A percentile compares a stretch with the other conserved stretches of the same genome.
Evolutionary conservation across 2,329 filamentous ascomycete genomes (phyloP).

Genomic region (Fusarium acutatum): DNA sequence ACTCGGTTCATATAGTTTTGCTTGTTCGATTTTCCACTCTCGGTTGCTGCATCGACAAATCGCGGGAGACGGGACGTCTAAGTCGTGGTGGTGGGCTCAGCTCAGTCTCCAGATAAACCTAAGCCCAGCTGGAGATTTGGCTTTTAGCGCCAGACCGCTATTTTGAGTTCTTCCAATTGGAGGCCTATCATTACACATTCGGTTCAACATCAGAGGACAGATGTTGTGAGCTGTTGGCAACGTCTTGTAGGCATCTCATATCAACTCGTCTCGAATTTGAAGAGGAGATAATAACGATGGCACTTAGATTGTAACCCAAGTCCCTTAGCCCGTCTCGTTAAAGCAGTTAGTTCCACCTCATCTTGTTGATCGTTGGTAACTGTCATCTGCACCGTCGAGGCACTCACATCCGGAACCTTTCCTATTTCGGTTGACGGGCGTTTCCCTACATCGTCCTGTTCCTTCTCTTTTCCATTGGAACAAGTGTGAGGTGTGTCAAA

Average conservation of each 20-base stretch:
- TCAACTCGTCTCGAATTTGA: background rate
- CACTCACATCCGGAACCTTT: slow-evolving; percentile 28
- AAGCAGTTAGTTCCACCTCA: slow-evolving; percentile 24
- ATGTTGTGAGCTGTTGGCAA: background rate
- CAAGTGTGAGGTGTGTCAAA: slow-evolving; percentile 29
- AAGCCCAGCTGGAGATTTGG: background rate
- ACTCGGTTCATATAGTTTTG: slow-evolving; percentile 2
- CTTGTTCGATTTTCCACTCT: slow-evolving; percentile 20
- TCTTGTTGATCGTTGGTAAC: slow-evolving; percentile 33
- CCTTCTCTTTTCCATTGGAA: slow-evolving; percentile 26
- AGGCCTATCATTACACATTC: slow-evolving; percentile 43
- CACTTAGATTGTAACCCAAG: slow-evolving; percentile 16
- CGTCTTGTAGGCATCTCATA: background rate
- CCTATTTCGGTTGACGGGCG: slow-evolving; percentile 36
- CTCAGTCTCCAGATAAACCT: slow-evolving; percentile 20
- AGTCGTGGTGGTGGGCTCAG: slow-evolving; percentile 27
- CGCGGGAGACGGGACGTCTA: slow-evolving; percentile 22
- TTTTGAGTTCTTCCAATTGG: slow-evolving; percentile 47
- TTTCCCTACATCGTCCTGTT: slow-evolving; percentile 2
- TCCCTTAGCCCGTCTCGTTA: slow-evolving; percentile 21
- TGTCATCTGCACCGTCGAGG: slow-evolving; percentile 25
- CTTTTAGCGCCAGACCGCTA: slow-evolving; percentile 38
- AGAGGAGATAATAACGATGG: background rate
- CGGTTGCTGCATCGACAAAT: slow-evolving; percentile 31
- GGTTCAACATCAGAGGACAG: background rate